Evolutionary conservation across 345 rosid genomes (phyloP).

Genomic region (Adansonia digitata): DNA sequence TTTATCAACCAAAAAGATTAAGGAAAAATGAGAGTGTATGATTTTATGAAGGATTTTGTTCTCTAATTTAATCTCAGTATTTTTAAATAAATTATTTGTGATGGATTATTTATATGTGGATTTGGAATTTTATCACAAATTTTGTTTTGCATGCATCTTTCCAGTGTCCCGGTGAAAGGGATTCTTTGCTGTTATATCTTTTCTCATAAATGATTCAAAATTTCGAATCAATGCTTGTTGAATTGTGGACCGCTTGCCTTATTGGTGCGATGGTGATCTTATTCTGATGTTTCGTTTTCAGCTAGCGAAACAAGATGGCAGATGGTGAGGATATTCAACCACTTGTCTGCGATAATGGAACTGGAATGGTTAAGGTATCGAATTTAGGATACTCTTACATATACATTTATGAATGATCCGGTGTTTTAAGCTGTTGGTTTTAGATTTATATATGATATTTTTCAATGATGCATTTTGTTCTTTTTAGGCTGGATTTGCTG

Average conservation of each 20-base stretch:
- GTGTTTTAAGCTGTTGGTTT: background rate
- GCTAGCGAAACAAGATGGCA: slow-evolving; percentile 38
- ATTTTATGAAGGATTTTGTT: background rate
- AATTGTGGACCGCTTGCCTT: slow-evolving; percentile 6
- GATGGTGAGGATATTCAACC: slow-evolving; percentile 68
- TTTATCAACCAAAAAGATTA: background rate
- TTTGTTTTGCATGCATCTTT: background rate
- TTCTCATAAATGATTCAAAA: background rate
- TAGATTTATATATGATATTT: background rate
- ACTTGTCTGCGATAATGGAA: slow-evolving; percentile 59
- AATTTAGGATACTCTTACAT: background rate
- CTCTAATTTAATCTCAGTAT: background rate
- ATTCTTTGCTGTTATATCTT: background rate
- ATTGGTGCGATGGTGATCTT: slow-evolving; percentile 16
- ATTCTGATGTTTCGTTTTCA: slow-evolving; percentile 15
- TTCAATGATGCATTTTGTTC: background rate
- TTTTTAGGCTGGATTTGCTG: slow-evolving; percentile 59
- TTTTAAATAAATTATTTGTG: background rate
- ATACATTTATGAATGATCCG: background rate
- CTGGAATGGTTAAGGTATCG: slow-evolving; percentile 64
- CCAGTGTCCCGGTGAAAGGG: background rate
- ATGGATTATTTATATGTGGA: background rate
- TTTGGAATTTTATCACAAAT: background rate
- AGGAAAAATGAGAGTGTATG: background rate
- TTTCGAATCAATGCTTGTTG: background rate